A percentile compares a stretch with the other conserved stretches of the same genome.
These are phyloP conservation scores for Sclerospora graminicola DNA, from an alignment of 352 stramenopile species.

Conservation along the genomic window DNA sequence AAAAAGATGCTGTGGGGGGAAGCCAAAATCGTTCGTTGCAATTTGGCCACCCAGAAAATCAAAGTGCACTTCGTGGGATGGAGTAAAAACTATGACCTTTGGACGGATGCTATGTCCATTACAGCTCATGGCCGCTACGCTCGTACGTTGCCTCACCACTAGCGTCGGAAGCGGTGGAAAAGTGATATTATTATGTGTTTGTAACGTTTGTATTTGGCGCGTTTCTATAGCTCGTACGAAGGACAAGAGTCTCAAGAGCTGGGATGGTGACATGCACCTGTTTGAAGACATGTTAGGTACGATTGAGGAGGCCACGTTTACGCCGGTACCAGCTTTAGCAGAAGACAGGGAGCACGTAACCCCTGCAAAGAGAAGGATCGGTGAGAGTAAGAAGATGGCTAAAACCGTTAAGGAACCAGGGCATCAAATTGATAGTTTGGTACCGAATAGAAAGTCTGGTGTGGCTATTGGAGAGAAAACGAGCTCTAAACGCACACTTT, in stretches of 20 bases:
- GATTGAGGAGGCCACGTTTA: slow-evolving; percentile 15
- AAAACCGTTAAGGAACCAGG: neutral
- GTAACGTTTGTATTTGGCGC: too few species aligned
- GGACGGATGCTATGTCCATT: slow-evolving; percentile 63
- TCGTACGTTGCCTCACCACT: slow-evolving; percentile 21
- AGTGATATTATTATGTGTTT: too few species aligned
- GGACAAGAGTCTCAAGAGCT: slow-evolving; percentile 24
- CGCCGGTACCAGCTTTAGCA: slow-evolving; percentile 7
- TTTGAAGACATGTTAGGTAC: slow-evolving; percentile 37
- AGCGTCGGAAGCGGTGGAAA: too few species aligned
- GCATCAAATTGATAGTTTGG: slow-evolving; percentile 5
- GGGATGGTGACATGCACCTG: slow-evolving; percentile 43
- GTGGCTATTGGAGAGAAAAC: slow-evolving; percentile 4
- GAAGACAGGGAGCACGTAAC: neutral
- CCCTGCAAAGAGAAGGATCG: slow-evolving; percentile 4
- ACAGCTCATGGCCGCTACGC: slow-evolving; percentile 39
- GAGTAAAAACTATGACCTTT: slow-evolving; percentile 54
- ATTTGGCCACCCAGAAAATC: slow-evolving; percentile 46
- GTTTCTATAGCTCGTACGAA: slow-evolving; percentile 14
- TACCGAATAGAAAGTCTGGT: slow-evolving; percentile 8
- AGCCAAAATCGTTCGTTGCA: slow-evolving; percentile 57
- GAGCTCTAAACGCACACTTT: neutral
- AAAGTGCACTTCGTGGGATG: slow-evolving; percentile 68
- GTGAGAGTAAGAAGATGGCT: slow-evolving; percentile 2
- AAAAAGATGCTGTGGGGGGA: slow-evolving; percentile 64